Evolutionary conservation across 306 rosid genomes (phyloP).

Genomic region (Calophaca sinica): DNA sequence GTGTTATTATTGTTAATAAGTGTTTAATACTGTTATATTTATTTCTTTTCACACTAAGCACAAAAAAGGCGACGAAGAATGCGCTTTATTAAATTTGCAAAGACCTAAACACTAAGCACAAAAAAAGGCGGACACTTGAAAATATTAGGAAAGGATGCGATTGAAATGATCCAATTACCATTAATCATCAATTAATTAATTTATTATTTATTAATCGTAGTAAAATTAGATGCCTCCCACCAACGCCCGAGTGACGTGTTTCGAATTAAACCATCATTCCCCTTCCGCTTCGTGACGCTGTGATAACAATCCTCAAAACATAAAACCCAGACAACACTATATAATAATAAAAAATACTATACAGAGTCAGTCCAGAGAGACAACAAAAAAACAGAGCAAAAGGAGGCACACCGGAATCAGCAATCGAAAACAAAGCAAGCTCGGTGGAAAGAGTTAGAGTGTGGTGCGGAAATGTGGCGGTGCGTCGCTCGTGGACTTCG

Average conservation of each 20-base stretch:
- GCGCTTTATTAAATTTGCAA: no score
- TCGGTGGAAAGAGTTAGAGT: neutral
- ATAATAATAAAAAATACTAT: neutral
- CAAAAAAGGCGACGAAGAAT: no score
- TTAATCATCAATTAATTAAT: neutral
- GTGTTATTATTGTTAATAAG: no score
- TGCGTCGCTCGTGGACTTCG: slow-evolving; percentile 83
- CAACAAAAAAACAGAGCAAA: neutral
- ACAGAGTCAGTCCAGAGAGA: no score
- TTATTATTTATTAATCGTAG: neutral
- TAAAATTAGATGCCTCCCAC: slow-evolving; percentile 5
- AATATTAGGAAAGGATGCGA: neutral
- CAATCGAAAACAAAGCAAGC: neutral
- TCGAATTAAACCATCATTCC: slow-evolving; percentile 24
- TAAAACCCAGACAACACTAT: neutral
- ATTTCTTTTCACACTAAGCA: no score
- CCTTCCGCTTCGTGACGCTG: neutral
- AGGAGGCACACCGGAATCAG: neutral
- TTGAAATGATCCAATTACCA: neutral
- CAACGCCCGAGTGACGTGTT: slow-evolving; percentile 16
- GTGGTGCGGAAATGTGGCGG: slow-evolving; percentile 76
- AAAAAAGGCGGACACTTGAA: no score
- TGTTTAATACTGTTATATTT: no score
- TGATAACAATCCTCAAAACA: neutral
- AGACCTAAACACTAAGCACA: no score